These are phyloP conservation scores for Microglena sp. DNA, from an alignment of 139 green algal genomes.

Conservation along the genomic window DNA sequence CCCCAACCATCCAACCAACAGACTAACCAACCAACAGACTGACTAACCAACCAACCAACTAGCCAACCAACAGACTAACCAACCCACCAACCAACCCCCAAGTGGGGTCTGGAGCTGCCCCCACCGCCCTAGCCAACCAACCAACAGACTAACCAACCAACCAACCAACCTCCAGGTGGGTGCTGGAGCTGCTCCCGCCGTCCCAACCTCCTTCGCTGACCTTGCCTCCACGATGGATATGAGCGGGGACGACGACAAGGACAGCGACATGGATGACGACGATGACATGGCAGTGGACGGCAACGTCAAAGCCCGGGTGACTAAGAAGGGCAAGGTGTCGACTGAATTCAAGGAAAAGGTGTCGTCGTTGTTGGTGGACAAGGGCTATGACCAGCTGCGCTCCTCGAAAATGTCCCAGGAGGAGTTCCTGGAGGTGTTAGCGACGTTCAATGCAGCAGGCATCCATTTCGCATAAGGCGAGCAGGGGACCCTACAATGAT, in stretches of 20 bases:
- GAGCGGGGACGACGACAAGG: constrained; percentile 13
- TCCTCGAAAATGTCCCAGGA: constrained; percentile 90
- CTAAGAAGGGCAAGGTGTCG: constrained; percentile 28
- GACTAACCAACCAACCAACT: too few species aligned
- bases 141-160: too few species aligned
- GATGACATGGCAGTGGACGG: constrained; percentile 25
- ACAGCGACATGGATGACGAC: constrained; percentile 17
- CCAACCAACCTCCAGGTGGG: too few species aligned
- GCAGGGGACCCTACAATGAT: too few species aligned
- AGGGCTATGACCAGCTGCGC: constrained; percentile 58
- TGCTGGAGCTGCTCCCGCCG: too few species aligned
- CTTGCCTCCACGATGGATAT: constrained; percentile 4
- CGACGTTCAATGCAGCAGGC: constrained; percentile 79
- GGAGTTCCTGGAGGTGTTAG: constrained; percentile 87
- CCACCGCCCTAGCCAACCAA: too few species aligned
- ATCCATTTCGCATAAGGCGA: constrained; percentile 83
- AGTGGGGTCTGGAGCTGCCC: too few species aligned
- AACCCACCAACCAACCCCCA: too few species aligned
- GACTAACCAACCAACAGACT: too few species aligned
- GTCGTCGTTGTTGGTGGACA: constrained; percentile 42
- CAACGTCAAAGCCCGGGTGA: not conserved
- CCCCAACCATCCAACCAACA: too few species aligned
- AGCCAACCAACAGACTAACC: too few species aligned
- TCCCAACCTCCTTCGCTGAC: too few species aligned
- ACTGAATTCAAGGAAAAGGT: constrained; percentile 67